Conservation (phyloP, 108 stramenopile genomes). For the Skeletonema grethae region DNA sequence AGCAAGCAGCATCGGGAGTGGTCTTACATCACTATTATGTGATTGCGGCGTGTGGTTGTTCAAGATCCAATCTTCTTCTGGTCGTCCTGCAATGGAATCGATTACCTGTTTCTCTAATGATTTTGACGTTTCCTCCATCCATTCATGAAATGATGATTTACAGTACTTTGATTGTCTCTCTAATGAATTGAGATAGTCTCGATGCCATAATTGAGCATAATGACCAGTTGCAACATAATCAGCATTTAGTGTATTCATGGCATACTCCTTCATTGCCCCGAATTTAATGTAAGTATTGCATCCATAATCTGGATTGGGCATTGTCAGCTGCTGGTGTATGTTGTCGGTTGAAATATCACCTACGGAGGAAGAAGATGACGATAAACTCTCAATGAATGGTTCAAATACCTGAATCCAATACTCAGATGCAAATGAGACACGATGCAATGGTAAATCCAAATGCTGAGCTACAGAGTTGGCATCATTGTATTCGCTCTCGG, state of each 20-base stretch:
- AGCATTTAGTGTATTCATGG: constrained; percentile 47
- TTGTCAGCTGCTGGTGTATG: constrained; percentile 29
- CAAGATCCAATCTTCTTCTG: constrained; percentile 50
- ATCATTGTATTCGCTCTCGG: constrained; percentile 85
- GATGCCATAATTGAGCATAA: constrained; percentile 83
- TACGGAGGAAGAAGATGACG: not conserved
- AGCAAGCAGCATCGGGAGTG: constrained; percentile 63
- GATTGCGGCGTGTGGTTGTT: constrained; percentile 1
- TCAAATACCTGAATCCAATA: constrained; percentile 95
- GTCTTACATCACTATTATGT: not conserved
- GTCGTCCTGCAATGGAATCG: constrained; percentile 31
- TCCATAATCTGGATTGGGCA: constrained; percentile 92
- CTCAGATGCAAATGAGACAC: constrained; percentile 79
- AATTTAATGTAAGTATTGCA: constrained; percentile 96
- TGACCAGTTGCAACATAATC: constrained; percentile 92
- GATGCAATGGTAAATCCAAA: constrained; percentile 72
- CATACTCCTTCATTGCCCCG: constrained; percentile 79
- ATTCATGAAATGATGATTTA: constrained; percentile 21
- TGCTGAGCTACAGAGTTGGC: constrained; percentile 78
- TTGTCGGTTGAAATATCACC: not conserved
- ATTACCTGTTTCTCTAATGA: constrained; percentile 17
- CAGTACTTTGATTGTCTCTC: not conserved
- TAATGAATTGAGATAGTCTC: constrained; percentile 8
- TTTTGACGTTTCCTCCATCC: constrained; percentile 25
- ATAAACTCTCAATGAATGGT: constrained; percentile 76